phyloP scores from a whole-genome alignment of 1,139 yeast genomes.

The Saccharomyces hybrid region DNA sequence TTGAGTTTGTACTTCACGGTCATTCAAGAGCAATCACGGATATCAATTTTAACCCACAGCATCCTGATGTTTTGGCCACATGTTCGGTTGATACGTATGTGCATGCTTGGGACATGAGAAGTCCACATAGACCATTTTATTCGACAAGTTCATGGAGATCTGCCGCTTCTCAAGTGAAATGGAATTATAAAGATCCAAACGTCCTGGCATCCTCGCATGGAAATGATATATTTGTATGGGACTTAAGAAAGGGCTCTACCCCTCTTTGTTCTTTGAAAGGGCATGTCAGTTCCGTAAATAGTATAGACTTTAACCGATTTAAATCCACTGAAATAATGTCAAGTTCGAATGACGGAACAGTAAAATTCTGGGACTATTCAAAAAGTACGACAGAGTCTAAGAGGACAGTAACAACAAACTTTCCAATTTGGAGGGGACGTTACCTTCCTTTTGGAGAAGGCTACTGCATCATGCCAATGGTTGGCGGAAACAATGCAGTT shows the following conservation, averaged over 20 bases:
- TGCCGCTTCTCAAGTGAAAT: slow-evolving; percentile 89
- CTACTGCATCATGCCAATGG: slow-evolving; percentile 80
- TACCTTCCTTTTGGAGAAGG: slow-evolving; percentile 85
- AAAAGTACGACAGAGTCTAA: slow-evolving; percentile 40
- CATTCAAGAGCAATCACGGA: slow-evolving; percentile 94
- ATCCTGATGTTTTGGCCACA: slow-evolving; percentile 87
- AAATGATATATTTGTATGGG: slow-evolving; percentile 78
- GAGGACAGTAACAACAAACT: slow-evolving; percentile 59
- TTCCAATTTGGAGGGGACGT: slow-evolving; percentile 85
- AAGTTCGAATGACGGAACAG: slow-evolving; percentile 77
- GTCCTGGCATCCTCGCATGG: slow-evolving; percentile 85
- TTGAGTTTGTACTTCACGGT: slow-evolving; percentile 78
- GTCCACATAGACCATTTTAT: slow-evolving; percentile 62
- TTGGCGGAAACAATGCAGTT: slow-evolving; percentile 77
- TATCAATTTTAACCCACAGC: slow-evolving; percentile 80
- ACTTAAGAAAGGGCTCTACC: slow-evolving; percentile 67
- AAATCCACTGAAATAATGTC: slow-evolving; percentile 57
- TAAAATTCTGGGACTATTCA: slow-evolving; percentile 78
- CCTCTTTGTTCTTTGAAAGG: slow-evolving; percentile 68
- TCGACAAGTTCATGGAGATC: slow-evolving; percentile 92
- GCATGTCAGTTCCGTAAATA: slow-evolving; percentile 81
- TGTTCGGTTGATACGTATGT: slow-evolving; percentile 88
- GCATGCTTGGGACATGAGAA: slow-evolving; percentile 84
- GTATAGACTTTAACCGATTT: slow-evolving; percentile 70
- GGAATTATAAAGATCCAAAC: slow-evolving; percentile 74